Evolutionary conservation across 768 basidiomycete species (phyloP), one percentile per base, ranked within the genome.

Genomic region (Pleurotus tuber-regium): DNA sequence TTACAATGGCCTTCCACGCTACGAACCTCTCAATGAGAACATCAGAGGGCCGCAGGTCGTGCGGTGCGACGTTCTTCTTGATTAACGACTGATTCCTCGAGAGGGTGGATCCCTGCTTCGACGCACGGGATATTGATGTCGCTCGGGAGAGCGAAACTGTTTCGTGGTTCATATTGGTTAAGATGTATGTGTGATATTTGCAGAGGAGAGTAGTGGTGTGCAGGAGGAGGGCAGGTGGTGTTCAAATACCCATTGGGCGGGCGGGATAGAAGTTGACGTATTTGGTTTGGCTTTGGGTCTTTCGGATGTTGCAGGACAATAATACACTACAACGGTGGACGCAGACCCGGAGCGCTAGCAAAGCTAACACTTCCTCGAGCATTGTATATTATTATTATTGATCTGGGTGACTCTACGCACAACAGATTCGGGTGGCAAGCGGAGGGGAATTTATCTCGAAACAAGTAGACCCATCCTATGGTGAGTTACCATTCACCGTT

Each of bases 1-100:
- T 96, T 43, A 96, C 92, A 61, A 98, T 96, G 46, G 84, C 87
- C 72, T 97, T 98, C 95, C 95, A 98, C 0, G 91, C 89, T 6
- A 87, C 79, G 63, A 93, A 93, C 24, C 90, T 86, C 68, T 98
- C 96, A 58, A 98, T 97, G 66, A 99, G 89, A 62, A 99, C 83
- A 68, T 99, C 96, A 8, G 91, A 92, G 0, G 95, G 95, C 44
- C 86, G 82, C 40, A 98, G 80, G 70, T 96, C 94, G 58, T 92
- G 85, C 0, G 90, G 84, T 2, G 90, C 86, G 54, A 92, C 87
- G 67, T 91, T 95, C 75, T 92, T 95, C 79, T 92, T 92, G 76
- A 98, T 92, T 62, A 98, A 83, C 2, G 86, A 87, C 68, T 92
- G 89, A 52, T 80, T 83, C 42, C 90, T 77, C 8, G 90, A 92